These are phyloP conservation scores for Cystofilobasidium capitatum DNA, from an alignment of 768 basidiomycete species.

Conservation along the genomic window DNA sequence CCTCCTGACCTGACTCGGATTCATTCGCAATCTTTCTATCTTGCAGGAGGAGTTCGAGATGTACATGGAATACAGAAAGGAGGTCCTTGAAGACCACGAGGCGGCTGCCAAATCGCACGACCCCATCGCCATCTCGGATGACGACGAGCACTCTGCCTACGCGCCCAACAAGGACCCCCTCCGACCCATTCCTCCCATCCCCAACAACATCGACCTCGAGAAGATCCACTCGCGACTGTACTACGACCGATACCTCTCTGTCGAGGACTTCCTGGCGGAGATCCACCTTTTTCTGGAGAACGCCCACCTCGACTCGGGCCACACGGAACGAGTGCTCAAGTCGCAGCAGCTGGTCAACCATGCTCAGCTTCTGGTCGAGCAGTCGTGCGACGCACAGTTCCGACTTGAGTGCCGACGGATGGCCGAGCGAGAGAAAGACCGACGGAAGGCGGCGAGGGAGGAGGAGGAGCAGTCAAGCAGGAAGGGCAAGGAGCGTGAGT, in stretches of 20 bases:
- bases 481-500: constrained; percentile 34
- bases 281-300: constrained; percentile 43
- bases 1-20: neutral
- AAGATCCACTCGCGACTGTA: constrained; percentile 77
- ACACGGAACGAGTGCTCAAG: constrained; percentile 64
- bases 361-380: constrained; percentile 71
- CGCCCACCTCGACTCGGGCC: constrained; percentile 61
- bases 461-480: constrained; percentile 32
- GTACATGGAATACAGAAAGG: constrained; percentile 30
- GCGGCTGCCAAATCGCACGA: constrained; percentile 15
- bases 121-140: constrained; percentile 5
- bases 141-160: neutral
- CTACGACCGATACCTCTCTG: constrained; percentile 63
- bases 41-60: constrained; percentile 65
- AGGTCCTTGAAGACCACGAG: constrained; percentile 26
- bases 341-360: constrained; percentile 78
- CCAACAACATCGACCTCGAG: constrained; percentile 81
- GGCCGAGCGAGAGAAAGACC: constrained; percentile 55
- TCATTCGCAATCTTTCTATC: neutral
- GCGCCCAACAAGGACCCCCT: constrained; percentile 27
- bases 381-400: constrained; percentile 73
- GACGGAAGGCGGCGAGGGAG: constrained; percentile 32
- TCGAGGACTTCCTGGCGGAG: constrained; percentile 72
- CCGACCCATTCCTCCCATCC: constrained; percentile 41
- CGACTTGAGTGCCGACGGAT: constrained; percentile 76